Base-by-base conservation (phyloP, 208 protist species). In the Eutreptiella sp. region DNA sequence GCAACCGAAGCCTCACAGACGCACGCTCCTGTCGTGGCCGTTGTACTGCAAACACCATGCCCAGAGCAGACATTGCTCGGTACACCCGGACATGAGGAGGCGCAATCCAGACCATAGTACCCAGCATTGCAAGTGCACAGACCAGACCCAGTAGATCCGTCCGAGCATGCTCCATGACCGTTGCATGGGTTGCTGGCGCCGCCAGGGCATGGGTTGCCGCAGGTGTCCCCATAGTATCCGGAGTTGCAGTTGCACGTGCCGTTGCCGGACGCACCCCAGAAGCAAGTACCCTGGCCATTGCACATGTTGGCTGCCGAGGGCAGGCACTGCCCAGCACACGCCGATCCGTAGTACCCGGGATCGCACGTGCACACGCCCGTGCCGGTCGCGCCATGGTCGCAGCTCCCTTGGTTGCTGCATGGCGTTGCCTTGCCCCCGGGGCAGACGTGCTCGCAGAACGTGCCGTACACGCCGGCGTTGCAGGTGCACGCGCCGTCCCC, bases 141-240 rank as follows among this genome's bases (percentile, higher is more conserved):
- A 27, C 58, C 58, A 63, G 11, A 32, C 5, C 41, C 50, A 7
- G 50, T 9, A 32, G 31, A 57, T 57, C 39, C 50, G n/a, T n/a
- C 7, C 14, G 50, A 57, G 50, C 50, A 57, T 16, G 33, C 39
- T 11, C 9, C 11, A 46, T 57, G 33, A 11, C 31, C 50, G 28
- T 5, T 43, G 58, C 58, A 64, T 33, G 58, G 58, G 16, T 35
- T 46, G 5, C 50, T 35, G 14, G 58, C 58, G 24, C 48, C 43
- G 29, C 58, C 58, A 4, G 58, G 41, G 50, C 58, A 64, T 50
- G 59, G 26, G 50, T 43, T 62, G 7, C 23, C 9, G 50, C 58
- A 64, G 24, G 5, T 41, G 11, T 16, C 11, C 9, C 58, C 58
- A 19, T 31, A 64, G 23, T 57, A 57, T 11, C 50, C 50, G n/a